Evolutionary conservation across 2,329 filamentous ascomycete species (phyloP), one percentile per base, ranked within the genome.

Genomic region (Phialophora tarda): DNA sequence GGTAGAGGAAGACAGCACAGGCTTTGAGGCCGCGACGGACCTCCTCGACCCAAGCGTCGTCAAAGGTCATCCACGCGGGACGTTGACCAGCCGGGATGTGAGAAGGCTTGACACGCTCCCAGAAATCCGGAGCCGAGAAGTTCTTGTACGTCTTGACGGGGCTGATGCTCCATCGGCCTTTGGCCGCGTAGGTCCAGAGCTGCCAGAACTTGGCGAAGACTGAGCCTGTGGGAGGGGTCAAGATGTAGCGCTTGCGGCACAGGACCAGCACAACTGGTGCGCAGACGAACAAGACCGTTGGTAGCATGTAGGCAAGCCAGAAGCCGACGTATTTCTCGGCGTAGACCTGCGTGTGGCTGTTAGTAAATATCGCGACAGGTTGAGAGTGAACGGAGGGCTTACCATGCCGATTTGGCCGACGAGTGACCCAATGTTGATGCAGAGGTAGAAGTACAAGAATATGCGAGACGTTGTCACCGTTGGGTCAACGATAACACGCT

Each of bases 31-130:
- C 90, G 78, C 90, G 88, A 60, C 83, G 83, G 57, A 93, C 87
- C 75, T 93, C 89, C 75, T 92, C 90, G 38, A 94, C 91, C 90
- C 91, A 94, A 60, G 86, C 86, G 71, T 94, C 91, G 69, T 94
- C 91, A 72, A 92, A 93, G 0, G 88, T 90, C 89, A 93, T 93
- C 90, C 90, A 93, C 0, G 63, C 48, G 0, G 90, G 90, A 62
- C 88, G 87, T 69, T 82, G 75, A 1, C 76, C 77, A 44, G 83
- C 80, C 23, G 91, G 80, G 5, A 91, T 82, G 41, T 82, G 80
- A 75, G 87, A 90, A 2, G 90, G 90, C 79, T 91, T 91, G 67
- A 87, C 87, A 4, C 81, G 75, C 26, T 91, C 87, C 87, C 89
- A 92, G 78, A 91, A 85, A n/a, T 81, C 81, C 3, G 82, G 82